Base-by-base conservation (phyloP, 768 basidiomycete species). In the Xerocomellus intermedius region DNA sequence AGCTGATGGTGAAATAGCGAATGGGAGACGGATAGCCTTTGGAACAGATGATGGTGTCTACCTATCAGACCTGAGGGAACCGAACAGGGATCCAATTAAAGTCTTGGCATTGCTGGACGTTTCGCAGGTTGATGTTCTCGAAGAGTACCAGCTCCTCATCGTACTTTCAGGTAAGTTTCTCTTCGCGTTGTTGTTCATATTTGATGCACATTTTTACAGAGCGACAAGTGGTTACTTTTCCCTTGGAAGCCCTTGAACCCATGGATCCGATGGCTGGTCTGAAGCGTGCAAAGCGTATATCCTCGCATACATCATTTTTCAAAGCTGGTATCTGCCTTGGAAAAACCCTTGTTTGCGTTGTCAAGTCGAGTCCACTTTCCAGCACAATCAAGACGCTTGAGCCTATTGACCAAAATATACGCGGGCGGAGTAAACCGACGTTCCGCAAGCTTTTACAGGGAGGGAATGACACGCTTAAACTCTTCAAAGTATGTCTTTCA, bases 31-130 rank as follows among this genome's bases (percentile, higher is more conserved):
- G 52, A 85, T 97, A 62, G 94, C 91, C 9, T 98, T 95, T 71
- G 97, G 96, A n/a, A 96, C 96, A 5, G 91, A 95, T 64, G 94
- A 98, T 60, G 97, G 97, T 24, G 89, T 99, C 24, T 99, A 98
- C 69, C 81, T 98, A 56, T 93, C 93, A 26, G 92, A 98, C 69
- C 75, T 97, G 28, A 80, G 84, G 42, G 89, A 91, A 50, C 71
- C 78, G 35, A 84, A 83, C 60, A 82, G 85, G 42, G 91, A 93
- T 22, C 97, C 96, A 0, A 79, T 92, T 26, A 93, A 94, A 72
- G 94, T 99, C 28, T 78, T 99, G 54, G 87, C 88, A 13, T 73
- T 98, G 24, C 77, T 89, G 41, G 93, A 96, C 60, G 96, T 99
- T 16, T 81, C 87, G 1, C 97, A 99, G 74, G 89, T 99, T 8